phyloP scores from a whole-genome alignment of 306 rosid genomes.

The Betula pendula region DNA sequence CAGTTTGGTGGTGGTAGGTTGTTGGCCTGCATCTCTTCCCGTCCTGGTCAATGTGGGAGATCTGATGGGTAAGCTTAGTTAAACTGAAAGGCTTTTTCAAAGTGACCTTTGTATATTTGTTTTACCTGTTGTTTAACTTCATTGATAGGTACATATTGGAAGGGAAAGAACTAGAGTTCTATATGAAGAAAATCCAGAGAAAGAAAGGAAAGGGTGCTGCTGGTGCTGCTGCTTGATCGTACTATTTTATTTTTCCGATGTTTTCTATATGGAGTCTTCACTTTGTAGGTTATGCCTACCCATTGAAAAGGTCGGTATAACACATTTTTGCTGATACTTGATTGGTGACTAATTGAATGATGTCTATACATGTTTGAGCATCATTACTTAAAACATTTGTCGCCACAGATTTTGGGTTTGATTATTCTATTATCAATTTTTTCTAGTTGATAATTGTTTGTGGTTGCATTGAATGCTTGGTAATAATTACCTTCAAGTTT shows the following conservation, averaged over 20 bases:
- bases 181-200: constrained; percentile 46
- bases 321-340: neutral
- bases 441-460: too few species aligned
- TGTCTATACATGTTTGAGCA: neutral
- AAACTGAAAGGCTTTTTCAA: neutral
- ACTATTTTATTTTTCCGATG: neutral
- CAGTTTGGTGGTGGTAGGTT: constrained; percentile 47
- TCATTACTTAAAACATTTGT: neutral
- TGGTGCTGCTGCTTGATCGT: constrained; percentile 32
- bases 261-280: neutral
- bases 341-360: neutral
- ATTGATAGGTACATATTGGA: constrained; percentile 42
- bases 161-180: constrained; percentile 52
- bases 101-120: neutral
- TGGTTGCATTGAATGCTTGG: too few species aligned
- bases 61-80: constrained; percentile 44
- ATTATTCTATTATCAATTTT: neutral
- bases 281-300: constrained; percentile 2
- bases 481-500: too few species aligned
- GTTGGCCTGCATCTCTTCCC: constrained; percentile 54
- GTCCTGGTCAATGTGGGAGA: constrained; percentile 56
- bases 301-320: neutral
- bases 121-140: neutral
- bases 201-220: constrained; percentile 48
- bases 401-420: neutral